Base-by-base conservation (phyloP, 2,329 filamentous ascomycete genomes). In the Alternaria arborescens region DNA sequence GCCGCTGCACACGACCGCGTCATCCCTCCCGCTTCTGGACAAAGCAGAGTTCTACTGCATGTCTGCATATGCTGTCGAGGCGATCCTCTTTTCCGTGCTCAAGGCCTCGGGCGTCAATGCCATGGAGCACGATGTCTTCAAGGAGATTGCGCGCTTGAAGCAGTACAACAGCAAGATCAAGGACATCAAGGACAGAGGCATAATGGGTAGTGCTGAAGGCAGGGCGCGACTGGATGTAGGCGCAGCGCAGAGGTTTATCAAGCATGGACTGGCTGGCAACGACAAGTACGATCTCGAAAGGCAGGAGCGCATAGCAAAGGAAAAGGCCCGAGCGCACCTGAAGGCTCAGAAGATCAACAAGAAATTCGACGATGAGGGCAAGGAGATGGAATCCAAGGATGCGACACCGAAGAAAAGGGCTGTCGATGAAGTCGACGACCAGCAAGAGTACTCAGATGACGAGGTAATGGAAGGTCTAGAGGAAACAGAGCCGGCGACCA, bases 151-250 rank as follows among this genome's bases (percentile, higher is more conserved):
- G 60, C 89, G 95, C 58, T 89, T 98, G 55, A 93, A 90, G 78
- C 91, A 93, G 75, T 98, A 98, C 79, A 97, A 97, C 80, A 88
- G 87, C 61, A 99, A 98, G 82, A 94, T 98, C 77, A 92, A 95
- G 74, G 83, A 84, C 14, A 86, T 88, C 3, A 93, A 97, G 78
- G 66, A 66, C 20, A 44, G 60, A 1, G 55, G 59, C 3, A 51
- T 52, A 11, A 52, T 60, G 28, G 86, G 87, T 44, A 1, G 84
- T 85, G 54, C 83, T 87, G 71, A 84, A 85, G 53, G 50, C 14
- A 34, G 57, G 26, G 57, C 57, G 48, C 51, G 48, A 32, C 85
- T 91, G 24, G 86, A 97, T 74, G 94, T 91, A 70, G 87, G 88
- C 66, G 94, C 93, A 6, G 91, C 92, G 14, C 88, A 87, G 52